phyloP scores from a whole-genome alignment of 2,329 filamentous ascomycete species.

The Diaporthe humulicola region DNA sequence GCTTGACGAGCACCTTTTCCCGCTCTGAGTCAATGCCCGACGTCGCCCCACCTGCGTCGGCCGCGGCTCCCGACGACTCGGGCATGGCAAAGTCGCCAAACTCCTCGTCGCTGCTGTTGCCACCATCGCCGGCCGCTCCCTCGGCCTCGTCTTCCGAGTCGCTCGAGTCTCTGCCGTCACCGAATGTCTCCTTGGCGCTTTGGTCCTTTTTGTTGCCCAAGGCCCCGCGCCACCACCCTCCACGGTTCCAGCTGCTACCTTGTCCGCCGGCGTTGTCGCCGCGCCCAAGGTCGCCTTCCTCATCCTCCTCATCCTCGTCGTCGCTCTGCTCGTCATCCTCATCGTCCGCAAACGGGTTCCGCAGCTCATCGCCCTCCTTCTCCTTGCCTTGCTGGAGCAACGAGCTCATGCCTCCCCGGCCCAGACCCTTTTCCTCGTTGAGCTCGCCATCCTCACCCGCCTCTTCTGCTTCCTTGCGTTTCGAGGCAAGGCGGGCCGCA shows the following conservation, averaged over 20 bases:
- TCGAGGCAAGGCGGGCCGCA: conserved; percentile 87
- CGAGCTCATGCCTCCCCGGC: conserved; percentile 31
- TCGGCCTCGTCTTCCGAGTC: conserved; percentile 54
- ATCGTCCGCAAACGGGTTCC: conserved; percentile 70
- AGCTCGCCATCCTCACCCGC: conserved; percentile 55
- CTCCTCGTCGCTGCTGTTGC: conserved; percentile 69
- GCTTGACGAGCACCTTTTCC: conserved; percentile 65
- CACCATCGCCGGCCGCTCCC: conserved; percentile 64
- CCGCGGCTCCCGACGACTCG: conserved; percentile 56
- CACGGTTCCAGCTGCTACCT: conserved; percentile 49
- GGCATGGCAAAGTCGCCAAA: conserved; percentile 79
- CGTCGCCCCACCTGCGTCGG: conserved; percentile 14
- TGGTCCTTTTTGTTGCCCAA: conserved; percentile 43
- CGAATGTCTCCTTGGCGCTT: conserved; percentile 49
- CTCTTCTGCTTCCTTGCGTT: conserved; percentile 65
- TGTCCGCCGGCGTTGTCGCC: conserved; percentile 49
- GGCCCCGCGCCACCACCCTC: conserved; percentile 53
- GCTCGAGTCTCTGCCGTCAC: conserved; percentile 53
- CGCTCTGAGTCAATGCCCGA: conserved; percentile 45
- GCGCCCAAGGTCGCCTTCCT: conserved; percentile 53
- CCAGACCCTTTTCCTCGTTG: conserved; percentile 44
- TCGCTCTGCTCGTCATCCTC: conserved; percentile 66
- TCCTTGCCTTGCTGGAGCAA: conserved; percentile 36
- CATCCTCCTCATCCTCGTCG: conserved; percentile 63
- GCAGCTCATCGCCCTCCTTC: conserved; percentile 47